Evolutionary conservation across 305 asterid species (phyloP), one percentile per base, ranked within the genome.

Genomic region (Lippia alba): DNA sequence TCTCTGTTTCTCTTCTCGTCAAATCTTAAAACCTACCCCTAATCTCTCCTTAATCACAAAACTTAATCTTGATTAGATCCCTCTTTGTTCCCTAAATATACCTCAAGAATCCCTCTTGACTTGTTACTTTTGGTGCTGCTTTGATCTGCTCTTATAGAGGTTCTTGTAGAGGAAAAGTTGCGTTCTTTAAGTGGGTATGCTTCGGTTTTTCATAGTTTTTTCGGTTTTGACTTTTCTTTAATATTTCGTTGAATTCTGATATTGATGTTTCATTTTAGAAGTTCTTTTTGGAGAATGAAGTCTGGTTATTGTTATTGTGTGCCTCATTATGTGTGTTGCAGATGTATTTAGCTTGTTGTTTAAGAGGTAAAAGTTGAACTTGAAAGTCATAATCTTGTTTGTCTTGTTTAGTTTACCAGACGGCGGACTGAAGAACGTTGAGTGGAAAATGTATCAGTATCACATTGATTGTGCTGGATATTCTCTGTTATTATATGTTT

Each of bases 181-280:
- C 66, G 44, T 72, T 71, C 70, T 55, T 65, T 67, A 56, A 70
- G 59, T 56, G 75, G 86, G 86, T 79, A 81, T 57, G 82, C 74
- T 51, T 68, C 58, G 14, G 30, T 9, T 45, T 55, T 59, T 33
- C 5, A 6, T 53, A 19, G 34, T 67, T 44, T 67, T 44, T 61
- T 57, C 48, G 10, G 56, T 39, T 16, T 62, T 12, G 24, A 34
- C 30, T 40, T 49, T 69, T 36, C 3, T 24, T 24, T 24, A 24
- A 44, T 39, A 30, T 41, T 44, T 30, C 16, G 4, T 66, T 55
- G 56, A 20, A 41, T 19, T 65, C 15, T 33, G 51, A 32, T 41
- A 9, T 19, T 44, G 4, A 55, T 56, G 65, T 33, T 6, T 45
- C 14, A 6, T 33, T 45, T 48, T 24, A 24, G 3, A 24, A 24